Evolutionary conservation across 2,329 filamentous ascomycete genomes (phyloP).

Genomic region (Periconia sp.): DNA sequence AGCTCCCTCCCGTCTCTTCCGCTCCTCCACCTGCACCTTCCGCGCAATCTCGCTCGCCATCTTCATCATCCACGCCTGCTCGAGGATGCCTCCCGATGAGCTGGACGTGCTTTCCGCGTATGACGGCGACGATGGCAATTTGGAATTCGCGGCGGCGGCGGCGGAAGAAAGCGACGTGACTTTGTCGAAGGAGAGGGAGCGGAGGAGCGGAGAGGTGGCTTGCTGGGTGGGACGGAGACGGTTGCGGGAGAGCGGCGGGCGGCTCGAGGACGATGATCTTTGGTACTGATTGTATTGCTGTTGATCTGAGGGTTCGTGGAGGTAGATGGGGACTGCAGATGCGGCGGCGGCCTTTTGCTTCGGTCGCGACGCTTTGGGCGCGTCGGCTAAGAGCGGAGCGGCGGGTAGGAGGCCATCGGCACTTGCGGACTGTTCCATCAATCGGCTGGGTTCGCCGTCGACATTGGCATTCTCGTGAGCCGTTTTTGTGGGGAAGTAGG

Average conservation of each 20-base stretch:
- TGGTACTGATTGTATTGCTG: too few relatives aligned
- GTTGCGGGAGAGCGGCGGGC: slow-evolving; percentile 32
- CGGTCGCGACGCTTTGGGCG: slow-evolving; percentile 23
- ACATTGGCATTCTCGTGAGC: slow-evolving; percentile 27
- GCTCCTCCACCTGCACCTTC: slow-evolving; percentile 84
- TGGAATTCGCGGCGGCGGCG: slow-evolving; percentile 11
- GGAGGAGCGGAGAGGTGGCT: slow-evolving; percentile 38
- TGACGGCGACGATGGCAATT: slow-evolving; percentile 20
- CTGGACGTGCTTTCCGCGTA: slow-evolving; percentile 24
- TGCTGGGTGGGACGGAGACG: slow-evolving; percentile 35
- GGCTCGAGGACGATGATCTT: slow-evolving; percentile 10
- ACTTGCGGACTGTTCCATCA: slow-evolving; percentile 16
- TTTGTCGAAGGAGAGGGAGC: slow-evolving; percentile 38
- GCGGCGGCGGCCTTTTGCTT: slow-evolving; percentile 18
- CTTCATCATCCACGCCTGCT: slow-evolving; percentile 87
- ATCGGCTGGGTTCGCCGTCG: slow-evolving; percentile 24
- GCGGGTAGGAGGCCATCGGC: slow-evolving; percentile 28
- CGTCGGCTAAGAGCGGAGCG: slow-evolving; percentile 28
- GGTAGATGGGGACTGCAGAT: slow-evolving; percentile 1
- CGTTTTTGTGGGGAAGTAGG: slow-evolving; percentile 24
- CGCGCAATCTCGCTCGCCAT: slow-evolving; percentile 91
- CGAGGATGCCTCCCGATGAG: slow-evolving; percentile 59
- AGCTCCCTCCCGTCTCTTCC: not conserved
- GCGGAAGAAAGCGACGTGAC: slow-evolving; percentile 27
- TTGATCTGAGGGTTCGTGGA: slow-evolving; percentile 3